Evolutionary conservation across 306 rosid species (phyloP).

Genomic region (Erythrophleum fordii): DNA sequence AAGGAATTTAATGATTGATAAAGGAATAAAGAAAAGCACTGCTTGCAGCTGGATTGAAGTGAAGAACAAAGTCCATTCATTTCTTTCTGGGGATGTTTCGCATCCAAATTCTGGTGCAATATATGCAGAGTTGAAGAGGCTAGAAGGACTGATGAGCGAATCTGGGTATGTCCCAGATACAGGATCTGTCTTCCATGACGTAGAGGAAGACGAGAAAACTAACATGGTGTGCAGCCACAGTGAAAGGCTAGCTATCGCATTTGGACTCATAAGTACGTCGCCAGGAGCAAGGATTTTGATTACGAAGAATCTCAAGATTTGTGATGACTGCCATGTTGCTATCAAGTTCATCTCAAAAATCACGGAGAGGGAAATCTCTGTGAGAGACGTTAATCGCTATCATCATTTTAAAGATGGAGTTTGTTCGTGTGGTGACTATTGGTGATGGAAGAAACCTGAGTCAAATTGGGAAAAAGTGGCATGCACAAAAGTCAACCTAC

Average conservation of each 20-base stretch:
- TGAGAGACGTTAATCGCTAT: constrained; percentile 82
- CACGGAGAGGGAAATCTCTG: constrained; percentile 64
- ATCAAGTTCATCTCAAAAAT: constrained; percentile 73
- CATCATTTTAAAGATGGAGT: constrained; percentile 70
- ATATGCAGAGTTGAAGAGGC: constrained; percentile 64
- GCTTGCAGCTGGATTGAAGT: constrained; percentile 88
- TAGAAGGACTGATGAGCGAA: constrained; percentile 71
- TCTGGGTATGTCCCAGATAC: constrained; percentile 74
- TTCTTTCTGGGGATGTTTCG: constrained; percentile 71
- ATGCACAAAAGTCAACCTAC: neutral
- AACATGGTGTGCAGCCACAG: constrained; percentile 72
- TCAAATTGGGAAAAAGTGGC: constrained; percentile 6
- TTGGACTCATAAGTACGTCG: constrained; percentile 73
- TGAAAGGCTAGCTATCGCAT: constrained; percentile 84
- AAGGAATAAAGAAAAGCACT: constrained; percentile 68
- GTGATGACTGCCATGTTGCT: constrained; percentile 84
- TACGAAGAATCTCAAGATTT: constrained; percentile 72
- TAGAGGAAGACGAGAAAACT: constrained; percentile 79
- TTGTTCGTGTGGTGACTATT: constrained; percentile 71
- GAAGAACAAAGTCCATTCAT: constrained; percentile 65
- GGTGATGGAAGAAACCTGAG: constrained; percentile 47
- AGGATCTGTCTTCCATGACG: constrained; percentile 79
- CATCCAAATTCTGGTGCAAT: constrained; percentile 63
- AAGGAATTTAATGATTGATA: constrained; percentile 64
- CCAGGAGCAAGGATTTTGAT: constrained; percentile 69